These are phyloP conservation scores for Blastobotrys ciferrii DNA, from an alignment of 1,139 yeast genomes.

Conservation along the genomic window DNA sequence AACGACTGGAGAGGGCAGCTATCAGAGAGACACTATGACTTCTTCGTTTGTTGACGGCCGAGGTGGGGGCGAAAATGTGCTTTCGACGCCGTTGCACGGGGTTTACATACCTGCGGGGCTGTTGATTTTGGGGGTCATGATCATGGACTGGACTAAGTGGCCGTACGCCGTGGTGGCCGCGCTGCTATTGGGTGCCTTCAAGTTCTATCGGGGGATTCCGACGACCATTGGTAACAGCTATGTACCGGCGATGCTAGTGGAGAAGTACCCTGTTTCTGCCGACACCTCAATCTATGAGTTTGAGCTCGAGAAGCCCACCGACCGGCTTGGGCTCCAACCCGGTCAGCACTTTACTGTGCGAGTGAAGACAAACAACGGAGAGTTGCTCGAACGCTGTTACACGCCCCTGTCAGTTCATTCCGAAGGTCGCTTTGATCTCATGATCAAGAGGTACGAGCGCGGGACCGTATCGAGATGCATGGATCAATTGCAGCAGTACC, in stretches of 20 bases:
- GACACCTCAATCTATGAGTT: background rate
- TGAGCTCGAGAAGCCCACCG: conserved; percentile 9
- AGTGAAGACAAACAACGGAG: conserved; percentile 63
- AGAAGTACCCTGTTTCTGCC: background rate
- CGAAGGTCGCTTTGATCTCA: conserved; percentile 38
- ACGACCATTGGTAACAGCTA: background rate
- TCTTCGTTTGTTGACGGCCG: background rate
- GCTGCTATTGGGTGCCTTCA: conserved; percentile 27
- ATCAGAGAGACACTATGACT: background rate
- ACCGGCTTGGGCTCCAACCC: conserved; percentile 65
- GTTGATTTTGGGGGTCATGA: conserved; percentile 33
- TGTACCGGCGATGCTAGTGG: background rate
- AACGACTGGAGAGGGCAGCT: background rate
- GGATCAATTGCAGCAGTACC: conserved; percentile 63
- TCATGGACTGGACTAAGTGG: conserved; percentile 30
- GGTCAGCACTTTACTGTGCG: conserved; percentile 73
- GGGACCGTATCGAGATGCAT: conserved; percentile 82
- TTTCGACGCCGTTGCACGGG: conserved; percentile 34
- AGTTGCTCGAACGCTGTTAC: conserved; percentile 80
- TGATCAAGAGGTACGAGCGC: conserved; percentile 80
- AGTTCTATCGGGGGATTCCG: conserved; percentile 33
- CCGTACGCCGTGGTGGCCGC: conserved; percentile 30
- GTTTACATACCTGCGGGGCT: conserved; percentile 36
- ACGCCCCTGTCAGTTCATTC: conserved; percentile 88
- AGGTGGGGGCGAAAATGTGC: conserved; percentile 13